phyloP scores from a whole-genome alignment of 768 basidiomycete species.

The Pleurotus tuber-regium region DNA sequence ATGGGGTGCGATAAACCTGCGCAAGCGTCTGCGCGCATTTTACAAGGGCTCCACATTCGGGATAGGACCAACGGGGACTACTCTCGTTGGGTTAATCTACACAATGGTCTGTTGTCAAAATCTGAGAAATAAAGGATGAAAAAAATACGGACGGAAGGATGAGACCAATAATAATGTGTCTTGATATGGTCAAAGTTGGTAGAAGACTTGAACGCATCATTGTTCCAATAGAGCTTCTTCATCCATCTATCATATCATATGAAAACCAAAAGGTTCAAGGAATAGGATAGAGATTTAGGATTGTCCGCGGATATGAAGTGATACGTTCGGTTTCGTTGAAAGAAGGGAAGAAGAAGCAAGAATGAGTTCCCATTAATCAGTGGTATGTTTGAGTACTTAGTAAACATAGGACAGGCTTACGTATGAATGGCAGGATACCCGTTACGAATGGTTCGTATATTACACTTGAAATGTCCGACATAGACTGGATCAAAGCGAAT shows the following conservation, averaged over 20 bases:
- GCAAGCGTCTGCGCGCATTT: too few relatives aligned
- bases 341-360: too few relatives aligned
- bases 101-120: not conserved
- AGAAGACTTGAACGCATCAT: conserved; percentile 80
- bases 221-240: conserved; percentile 89
- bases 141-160: conserved; percentile 18
- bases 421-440: conserved; percentile 83
- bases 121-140: not conserved
- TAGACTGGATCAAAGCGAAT: conserved; percentile 91
- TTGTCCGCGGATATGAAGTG: too few relatives aligned
- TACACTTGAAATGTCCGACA: conserved; percentile 92
- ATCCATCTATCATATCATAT: conserved; percentile 68
- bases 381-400: not conserved
- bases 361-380: too few relatives aligned
- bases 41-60: conserved; percentile 66
- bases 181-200: conserved; percentile 92
- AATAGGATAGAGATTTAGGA: too few relatives aligned
- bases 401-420: conserved; percentile 30
- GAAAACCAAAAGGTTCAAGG: too few relatives aligned
- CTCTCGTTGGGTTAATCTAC: conserved; percentile 77
- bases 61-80: conserved; percentile 75
- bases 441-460: conserved; percentile 78
- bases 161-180: conserved; percentile 70
- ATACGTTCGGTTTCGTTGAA: not conserved
- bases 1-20: too few relatives aligned